These are phyloP conservation scores for Mrakia frigida DNA, from an alignment of 768 basidiomycete species.

Conservation along the genomic window DNA sequence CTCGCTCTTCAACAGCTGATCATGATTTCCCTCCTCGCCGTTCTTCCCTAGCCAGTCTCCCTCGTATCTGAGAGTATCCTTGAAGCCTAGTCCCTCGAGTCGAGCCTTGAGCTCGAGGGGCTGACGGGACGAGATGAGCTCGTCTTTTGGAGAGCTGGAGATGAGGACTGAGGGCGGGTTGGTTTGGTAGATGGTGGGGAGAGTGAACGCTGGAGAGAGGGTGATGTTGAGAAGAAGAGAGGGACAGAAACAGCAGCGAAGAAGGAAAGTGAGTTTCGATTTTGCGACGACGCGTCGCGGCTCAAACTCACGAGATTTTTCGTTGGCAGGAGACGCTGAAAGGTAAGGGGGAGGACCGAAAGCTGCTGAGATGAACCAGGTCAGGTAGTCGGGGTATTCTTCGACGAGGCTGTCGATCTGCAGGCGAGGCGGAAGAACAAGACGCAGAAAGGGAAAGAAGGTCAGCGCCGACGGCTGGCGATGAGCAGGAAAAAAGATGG, in stretches of 20 bases:
- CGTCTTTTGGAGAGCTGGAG: conserved; percentile 18
- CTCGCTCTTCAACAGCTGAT: conserved; percentile 10
- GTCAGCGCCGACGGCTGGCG: background rate
- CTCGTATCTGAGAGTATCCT: background rate
- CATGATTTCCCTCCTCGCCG: conserved; percentile 21
- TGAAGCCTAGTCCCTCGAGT: conserved; percentile 14
- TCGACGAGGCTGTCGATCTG: conserved; percentile 28
- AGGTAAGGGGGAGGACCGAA: conserved; percentile 32
- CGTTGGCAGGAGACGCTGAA: conserved; percentile 24
- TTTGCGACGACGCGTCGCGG: no score
- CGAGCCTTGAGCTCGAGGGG: background rate
- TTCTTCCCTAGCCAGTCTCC: conserved; percentile 13
- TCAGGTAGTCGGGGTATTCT: conserved; percentile 24
- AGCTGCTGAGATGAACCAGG: conserved; percentile 31
- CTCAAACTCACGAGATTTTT: no score
- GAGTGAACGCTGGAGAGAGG: background rate
- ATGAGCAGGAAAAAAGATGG: background rate
- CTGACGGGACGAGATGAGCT: conserved; percentile 21
- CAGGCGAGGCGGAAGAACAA: no score
- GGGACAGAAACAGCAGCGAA: no score
- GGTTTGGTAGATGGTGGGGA: background rate
- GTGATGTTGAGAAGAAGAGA: background rate
- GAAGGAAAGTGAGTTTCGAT: no score
- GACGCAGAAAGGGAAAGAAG: background rate
- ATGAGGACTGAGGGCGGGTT: background rate